phyloP scores from a whole-genome alignment of 1,284 basidiomycete species.

The Ceratobasidium sp. region DNA sequence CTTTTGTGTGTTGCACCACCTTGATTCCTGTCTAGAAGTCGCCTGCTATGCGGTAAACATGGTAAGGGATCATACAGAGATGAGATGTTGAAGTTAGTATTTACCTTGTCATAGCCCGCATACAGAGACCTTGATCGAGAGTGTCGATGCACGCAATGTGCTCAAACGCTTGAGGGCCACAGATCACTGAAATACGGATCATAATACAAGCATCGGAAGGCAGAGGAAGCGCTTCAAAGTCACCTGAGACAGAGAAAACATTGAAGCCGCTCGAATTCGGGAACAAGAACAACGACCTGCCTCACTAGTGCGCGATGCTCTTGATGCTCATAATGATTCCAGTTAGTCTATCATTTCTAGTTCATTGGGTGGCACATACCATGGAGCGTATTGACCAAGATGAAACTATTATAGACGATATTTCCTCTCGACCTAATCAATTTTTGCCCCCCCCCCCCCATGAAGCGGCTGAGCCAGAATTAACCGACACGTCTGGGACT shows the following conservation, averaged over 20 bases:
- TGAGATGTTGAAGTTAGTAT: not conserved
- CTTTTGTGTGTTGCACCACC: not conserved
- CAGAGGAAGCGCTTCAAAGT: not conserved
- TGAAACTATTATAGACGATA: not conserved
- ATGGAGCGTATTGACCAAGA: no score
- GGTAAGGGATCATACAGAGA: no score
- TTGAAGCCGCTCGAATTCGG: not conserved
- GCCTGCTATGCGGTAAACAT: no score
- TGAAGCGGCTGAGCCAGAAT: no score
- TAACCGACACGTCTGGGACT: no score
- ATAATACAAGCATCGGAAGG: not conserved
- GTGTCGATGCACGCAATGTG: slow-evolving; percentile 5
- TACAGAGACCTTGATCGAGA: not conserved
- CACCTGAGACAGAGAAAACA: not conserved
- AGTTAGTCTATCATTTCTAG: not conserved
- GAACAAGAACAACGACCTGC: not conserved
- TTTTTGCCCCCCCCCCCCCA: no score
- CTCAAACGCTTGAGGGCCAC: not conserved
- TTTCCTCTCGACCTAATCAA: no score
- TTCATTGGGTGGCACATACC: no score
- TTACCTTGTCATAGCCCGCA: not conserved
- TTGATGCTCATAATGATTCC: not conserved
- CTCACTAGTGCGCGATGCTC: not conserved
- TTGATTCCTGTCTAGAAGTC: no score
- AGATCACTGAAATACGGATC: not conserved